A percentile compares a stretch with the other conserved stretches of the same genome.
Conservation (phyloP, 1,284 basidiomycete species). For the Hymenochaete sp. region DNA sequence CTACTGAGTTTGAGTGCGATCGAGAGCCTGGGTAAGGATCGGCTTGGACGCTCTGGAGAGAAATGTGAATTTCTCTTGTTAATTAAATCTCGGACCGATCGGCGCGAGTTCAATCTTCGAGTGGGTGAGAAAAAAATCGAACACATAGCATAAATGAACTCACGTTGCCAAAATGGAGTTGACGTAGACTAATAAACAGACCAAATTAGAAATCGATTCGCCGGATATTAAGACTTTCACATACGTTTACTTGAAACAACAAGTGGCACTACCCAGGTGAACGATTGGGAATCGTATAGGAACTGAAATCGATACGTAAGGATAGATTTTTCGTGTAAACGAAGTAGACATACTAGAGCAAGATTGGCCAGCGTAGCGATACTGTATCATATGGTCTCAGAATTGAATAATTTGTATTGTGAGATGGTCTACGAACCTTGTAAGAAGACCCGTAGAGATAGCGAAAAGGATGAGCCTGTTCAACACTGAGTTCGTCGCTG, state of each 20-base stretch:
- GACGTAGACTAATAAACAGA: not conserved
- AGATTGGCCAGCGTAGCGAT: conserved; percentile 6
- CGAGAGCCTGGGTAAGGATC: too few species aligned
- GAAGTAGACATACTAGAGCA: not conserved
- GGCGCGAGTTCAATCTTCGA: not conserved
- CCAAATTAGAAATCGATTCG: too few species aligned
- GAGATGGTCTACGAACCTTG: not conserved
- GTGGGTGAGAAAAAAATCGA: not conserved
- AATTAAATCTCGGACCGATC: not conserved
- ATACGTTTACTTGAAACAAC: conserved; percentile 10
- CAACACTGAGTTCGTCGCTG: conserved; percentile 2
- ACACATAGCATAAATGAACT: not conserved
- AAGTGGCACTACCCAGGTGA: conserved; percentile 2
- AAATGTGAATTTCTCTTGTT: not conserved
- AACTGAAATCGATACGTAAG: conserved; percentile 2
- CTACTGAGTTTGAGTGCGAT: too few species aligned
- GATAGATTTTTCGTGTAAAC: not conserved
- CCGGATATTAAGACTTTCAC: too few species aligned
- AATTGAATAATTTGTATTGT: not conserved
- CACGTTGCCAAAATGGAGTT: conserved; percentile 5
- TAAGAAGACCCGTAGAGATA: conserved; percentile 7
- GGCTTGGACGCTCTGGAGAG: too few species aligned
- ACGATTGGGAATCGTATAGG: not conserved
- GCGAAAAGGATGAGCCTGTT: conserved; percentile 3
- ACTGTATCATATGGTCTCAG: not conserved